Evolutionary conservation across 164 flowering plant genomes (phyloP), one percentile per base, ranked within the genome.

Genomic region (Piper betle): DNA sequence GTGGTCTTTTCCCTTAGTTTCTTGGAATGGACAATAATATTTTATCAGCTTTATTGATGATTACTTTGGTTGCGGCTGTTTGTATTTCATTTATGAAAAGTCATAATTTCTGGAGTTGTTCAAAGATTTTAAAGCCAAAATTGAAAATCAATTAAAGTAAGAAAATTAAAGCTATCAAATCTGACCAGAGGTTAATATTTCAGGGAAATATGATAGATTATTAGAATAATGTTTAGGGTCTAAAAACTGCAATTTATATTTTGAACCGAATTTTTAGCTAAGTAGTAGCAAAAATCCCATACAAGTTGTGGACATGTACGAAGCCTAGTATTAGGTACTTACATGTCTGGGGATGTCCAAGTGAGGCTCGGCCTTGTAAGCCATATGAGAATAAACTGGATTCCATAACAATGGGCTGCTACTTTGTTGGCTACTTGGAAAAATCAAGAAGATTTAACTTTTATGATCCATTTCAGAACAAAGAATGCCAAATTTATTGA

Each of bases 401-500:
- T 42, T 18, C 38, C 20, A 50, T 39, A 52, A 61, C 64, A 8
- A n/a, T 61, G 19, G 37, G 55, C 20, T 33, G 55, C 5, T 61
- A 37, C 25, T 61, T 61, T 61, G 46, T 50, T 61, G 55, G 55
- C 10, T 61, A 61, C 37, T 37, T 13, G 52, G 42, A 61, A 39
- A 61, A 16, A 39, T 37, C 60, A 17, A 57, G 12, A 52, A 55
- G 64, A 20, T 61, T 20, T 6, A 61, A 16, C 10, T 50, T 48
- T 48, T 52, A 50, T 37, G 3, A 25, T 43, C 62, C n/a, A 41
- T 5, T 20, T 43, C 52, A 42, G 40, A 25, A 42, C 4, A 13
- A 17, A 6, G 6, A 4, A 12, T 12, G n/a, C 11, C 62, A 0
- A 6, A 42, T 42, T 20, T 38, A 11, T 18, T 25, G 33, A 25